Conservation (phyloP, 768 basidiomycete genomes). For the Scleroderma bovista region DNA sequence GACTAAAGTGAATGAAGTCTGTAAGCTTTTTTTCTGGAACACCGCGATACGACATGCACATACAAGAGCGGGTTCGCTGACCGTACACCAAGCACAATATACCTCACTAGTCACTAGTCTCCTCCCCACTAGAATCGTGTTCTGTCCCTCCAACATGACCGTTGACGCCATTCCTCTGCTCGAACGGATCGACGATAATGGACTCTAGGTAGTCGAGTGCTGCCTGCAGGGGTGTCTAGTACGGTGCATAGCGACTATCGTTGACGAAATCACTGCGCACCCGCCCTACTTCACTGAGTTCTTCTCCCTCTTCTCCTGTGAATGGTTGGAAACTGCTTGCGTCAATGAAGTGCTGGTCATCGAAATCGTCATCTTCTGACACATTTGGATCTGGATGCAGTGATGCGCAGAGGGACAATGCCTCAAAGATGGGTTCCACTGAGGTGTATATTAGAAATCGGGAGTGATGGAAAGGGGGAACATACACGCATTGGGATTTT, state of each 20-base stretch:
- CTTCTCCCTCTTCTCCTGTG: constrained; percentile 52
- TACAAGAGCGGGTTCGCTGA: too few species aligned
- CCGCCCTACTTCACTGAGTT: constrained; percentile 85
- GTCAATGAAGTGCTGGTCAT: constrained; percentile 54
- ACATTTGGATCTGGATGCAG: constrained; percentile 67
- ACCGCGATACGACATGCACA: too few species aligned
- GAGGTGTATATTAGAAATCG: neutral
- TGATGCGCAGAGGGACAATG: constrained; percentile 80
- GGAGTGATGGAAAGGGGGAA: constrained; percentile 10
- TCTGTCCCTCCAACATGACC: constrained; percentile 11
- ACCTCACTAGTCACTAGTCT: constrained; percentile 7
- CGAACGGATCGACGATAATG: constrained; percentile 59
- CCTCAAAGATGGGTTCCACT: constrained; percentile 86
- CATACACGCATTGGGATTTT: constrained; percentile 54
- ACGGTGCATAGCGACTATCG: constrained; percentile 74
- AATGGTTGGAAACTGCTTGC: constrained; percentile 45
- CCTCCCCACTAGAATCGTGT: constrained; percentile 10
- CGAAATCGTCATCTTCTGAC: constrained; percentile 37
- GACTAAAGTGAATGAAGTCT: constrained; percentile 8
- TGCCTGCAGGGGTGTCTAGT: constrained; percentile 71
- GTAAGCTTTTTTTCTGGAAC: constrained; percentile 2
- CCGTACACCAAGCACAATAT: too few species aligned
- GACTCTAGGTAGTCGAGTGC: constrained; percentile 79
- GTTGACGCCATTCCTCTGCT: constrained; percentile 10
- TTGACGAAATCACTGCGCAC: constrained; percentile 87